Evolutionary conservation across 1,284 basidiomycete species (phyloP).

Genomic region (Ustilago loliicola): DNA sequence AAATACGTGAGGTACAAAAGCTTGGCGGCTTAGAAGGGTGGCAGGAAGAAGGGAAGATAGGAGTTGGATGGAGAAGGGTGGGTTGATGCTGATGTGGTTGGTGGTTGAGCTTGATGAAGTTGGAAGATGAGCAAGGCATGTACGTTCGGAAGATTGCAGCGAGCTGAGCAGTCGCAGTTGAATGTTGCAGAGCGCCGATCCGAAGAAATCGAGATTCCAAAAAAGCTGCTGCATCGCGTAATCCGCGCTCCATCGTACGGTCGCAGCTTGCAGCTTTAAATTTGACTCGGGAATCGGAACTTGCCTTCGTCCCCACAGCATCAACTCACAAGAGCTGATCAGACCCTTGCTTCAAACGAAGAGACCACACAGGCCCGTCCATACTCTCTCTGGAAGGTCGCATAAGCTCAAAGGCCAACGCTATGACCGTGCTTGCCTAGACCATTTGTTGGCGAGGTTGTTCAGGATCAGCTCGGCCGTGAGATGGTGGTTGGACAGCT

Average conservation of each 20-base stretch:
- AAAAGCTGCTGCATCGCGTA: conserved; percentile 39
- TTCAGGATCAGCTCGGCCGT: background rate
- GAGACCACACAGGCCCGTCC: background rate
- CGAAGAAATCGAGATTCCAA: background rate
- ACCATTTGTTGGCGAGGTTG: background rate
- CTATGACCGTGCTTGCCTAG: background rate
- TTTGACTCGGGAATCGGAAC: conserved; percentile 3
- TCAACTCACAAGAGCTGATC: background rate
- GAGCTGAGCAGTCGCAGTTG: background rate
- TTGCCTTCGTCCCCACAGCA: background rate
- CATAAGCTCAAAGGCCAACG: too few species aligned
- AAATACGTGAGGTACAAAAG: background rate
- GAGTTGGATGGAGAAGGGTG: background rate
- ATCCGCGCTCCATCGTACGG: conserved; percentile 13
- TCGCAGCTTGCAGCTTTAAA: background rate
- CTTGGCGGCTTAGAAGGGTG: background rate
- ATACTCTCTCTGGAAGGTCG: too few species aligned
- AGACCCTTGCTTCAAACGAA: background rate
- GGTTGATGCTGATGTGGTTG: background rate
- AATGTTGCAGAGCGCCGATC: conserved; percentile 8
- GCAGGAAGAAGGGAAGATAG: background rate
- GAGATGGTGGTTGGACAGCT: background rate
- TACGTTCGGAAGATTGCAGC: background rate
- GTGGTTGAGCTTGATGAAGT: background rate
- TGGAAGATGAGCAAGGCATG: conserved; percentile 5